phyloP scores from a whole-genome alignment of 225 moss, liverwort and hornwort genomes.

The Antitrichia curtipendula region DNA sequence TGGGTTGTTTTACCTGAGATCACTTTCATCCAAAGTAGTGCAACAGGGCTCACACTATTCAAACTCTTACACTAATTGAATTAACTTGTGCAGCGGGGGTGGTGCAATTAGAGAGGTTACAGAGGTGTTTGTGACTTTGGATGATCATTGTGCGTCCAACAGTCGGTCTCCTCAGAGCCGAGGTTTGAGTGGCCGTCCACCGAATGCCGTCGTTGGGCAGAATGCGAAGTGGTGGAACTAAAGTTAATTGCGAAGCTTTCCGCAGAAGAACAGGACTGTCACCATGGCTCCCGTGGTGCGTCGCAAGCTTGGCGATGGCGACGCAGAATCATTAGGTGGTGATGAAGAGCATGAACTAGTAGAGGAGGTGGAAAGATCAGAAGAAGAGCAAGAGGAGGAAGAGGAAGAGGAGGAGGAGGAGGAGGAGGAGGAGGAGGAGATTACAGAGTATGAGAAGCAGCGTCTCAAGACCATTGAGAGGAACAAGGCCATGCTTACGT shows the following conservation, averaged over 20 bases:
- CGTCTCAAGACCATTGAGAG: constrained; percentile 35
- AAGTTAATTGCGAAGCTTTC: not conserved
- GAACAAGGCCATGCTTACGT: constrained; percentile 47
- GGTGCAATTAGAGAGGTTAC: not conserved
- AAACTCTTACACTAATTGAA: not conserved
- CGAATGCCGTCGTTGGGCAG: not conserved
- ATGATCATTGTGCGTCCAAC: not conserved
- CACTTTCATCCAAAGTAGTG: not conserved
- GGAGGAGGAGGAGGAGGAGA: not conserved
- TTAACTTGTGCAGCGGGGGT: not conserved
- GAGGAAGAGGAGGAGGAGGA: not conserved
- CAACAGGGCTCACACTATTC: not conserved
- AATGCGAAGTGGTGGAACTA: not conserved
- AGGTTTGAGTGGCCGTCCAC: not conserved
- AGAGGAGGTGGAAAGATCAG: not conserved
- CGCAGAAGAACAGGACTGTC: not conserved
- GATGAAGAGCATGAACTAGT: not conserved
- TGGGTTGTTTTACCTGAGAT: no score
- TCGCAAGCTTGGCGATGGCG: not conserved
- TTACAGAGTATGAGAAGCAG: constrained; percentile 56
- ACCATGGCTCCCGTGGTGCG: not conserved
- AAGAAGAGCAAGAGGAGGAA: not conserved
- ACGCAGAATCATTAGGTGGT: not conserved
- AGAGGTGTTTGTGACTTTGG: not conserved
- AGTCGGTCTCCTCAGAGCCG: not conserved